These are phyloP conservation scores for Camptophora hylomeconis DNA, from an alignment of 2,329 filamentous ascomycete species.

Conservation along the genomic window DNA sequence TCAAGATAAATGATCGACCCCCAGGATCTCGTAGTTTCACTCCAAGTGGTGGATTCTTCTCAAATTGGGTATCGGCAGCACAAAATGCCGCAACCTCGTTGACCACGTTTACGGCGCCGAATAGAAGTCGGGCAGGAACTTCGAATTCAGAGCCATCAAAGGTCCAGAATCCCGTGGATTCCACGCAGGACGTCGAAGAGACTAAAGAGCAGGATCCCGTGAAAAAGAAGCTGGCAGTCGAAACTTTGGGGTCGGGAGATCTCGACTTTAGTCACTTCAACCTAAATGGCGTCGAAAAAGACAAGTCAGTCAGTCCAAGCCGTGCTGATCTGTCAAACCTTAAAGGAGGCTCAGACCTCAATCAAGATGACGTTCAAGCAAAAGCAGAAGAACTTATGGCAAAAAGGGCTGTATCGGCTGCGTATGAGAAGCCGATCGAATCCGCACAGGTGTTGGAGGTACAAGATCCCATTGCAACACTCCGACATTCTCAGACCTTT, in stretches of 20 bases:
- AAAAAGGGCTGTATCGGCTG: slow-evolving; percentile 47
- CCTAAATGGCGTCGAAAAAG: slow-evolving; percentile 33
- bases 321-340: slow-evolving; percentile 23
- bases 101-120: slow-evolving; percentile 46
- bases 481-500: slow-evolving; percentile 17
- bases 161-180: slow-evolving; percentile 16
- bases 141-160: slow-evolving; percentile 23
- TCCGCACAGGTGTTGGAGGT: slow-evolving; percentile 25
- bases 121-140: slow-evolving; percentile 27
- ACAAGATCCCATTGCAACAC: slow-evolving; percentile 23
- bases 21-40: slow-evolving; percentile 11
- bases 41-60: slow-evolving; percentile 62
- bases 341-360: slow-evolving; percentile 18
- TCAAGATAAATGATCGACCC: slow-evolving; percentile 30
- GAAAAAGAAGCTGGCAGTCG: slow-evolving; percentile 65
- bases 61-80: slow-evolving; percentile 79
- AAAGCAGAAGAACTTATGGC: slow-evolving; percentile 47
- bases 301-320: slow-evolving; percentile 19
- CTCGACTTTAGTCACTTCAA: slow-evolving; percentile 81
- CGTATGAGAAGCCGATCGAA: slow-evolving; percentile 36
- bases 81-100: slow-evolving; percentile 83
- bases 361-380: slow-evolving; percentile 40
- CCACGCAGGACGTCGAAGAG: slow-evolving; percentile 19
- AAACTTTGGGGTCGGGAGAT: slow-evolving; percentile 79
- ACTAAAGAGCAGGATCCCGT: slow-evolving; percentile 23